phyloP scores from a whole-genome alignment of 2,329 filamentous ascomycete species.

The Waltergamsia citrina region DNA sequence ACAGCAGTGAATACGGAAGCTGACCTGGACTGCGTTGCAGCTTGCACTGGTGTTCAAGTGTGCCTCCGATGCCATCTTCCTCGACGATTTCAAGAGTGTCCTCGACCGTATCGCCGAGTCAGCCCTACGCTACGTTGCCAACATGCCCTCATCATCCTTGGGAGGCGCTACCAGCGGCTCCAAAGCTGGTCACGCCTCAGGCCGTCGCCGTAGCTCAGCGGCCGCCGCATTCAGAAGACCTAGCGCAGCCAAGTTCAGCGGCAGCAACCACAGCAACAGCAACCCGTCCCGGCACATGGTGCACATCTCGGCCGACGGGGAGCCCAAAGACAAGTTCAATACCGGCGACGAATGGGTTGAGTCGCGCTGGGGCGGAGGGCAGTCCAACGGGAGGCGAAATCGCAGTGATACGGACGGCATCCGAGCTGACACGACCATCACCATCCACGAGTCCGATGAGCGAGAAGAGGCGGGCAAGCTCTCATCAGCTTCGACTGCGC shows the following conservation, averaged over 20 bases:
- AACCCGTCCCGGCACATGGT: background rate
- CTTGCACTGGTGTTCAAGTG: constrained; percentile 10
- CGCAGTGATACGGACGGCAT: constrained; percentile 1
- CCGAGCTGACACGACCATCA: constrained; percentile 3
- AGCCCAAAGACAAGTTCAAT: background rate
- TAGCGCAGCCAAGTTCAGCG: background rate
- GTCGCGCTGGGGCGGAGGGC: background rate
- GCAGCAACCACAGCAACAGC: background rate
- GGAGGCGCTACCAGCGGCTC: background rate
- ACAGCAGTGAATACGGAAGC: background rate
- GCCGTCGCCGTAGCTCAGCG: background rate
- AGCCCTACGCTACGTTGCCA: constrained; percentile 1
- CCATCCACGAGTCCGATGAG: constrained; percentile 1
- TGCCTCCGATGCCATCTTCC: constrained; percentile 9
- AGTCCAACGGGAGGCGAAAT: background rate
- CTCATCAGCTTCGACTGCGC: background rate
- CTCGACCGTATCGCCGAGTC: constrained; percentile 8
- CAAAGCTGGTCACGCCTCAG: background rate
- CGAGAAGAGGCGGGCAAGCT: no score
- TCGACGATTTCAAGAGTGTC: constrained; percentile 10
- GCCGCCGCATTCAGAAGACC: background rate
- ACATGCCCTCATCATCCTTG: constrained; percentile 1
- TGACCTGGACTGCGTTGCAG: constrained; percentile 1
- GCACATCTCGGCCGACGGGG: constrained; percentile 1
- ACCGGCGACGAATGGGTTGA: background rate